A percentile compares a stretch with the other conserved stretches of the same genome.
These are phyloP conservation scores for Fraxinus greggii DNA, from an alignment of 305 asterid species.

Conservation along the genomic window DNA sequence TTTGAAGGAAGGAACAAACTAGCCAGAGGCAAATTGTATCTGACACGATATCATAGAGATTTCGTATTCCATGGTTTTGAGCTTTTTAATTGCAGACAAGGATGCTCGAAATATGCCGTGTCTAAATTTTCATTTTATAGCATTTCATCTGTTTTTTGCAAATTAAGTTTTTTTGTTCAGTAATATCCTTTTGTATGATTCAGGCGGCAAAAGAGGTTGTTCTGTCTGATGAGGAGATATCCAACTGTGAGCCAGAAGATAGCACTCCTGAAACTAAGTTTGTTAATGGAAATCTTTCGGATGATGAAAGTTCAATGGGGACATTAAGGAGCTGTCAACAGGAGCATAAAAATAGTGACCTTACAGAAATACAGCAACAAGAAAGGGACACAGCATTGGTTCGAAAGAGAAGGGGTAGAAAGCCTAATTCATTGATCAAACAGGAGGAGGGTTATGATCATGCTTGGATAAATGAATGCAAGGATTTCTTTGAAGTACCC, in stretches of 20 bases:
- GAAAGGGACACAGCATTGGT: slow-evolving; percentile 25
- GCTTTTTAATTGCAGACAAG: neutral
- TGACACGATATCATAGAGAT: neutral
- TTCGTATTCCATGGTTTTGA: neutral
- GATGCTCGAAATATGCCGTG: neutral
- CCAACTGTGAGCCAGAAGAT: slow-evolving; percentile 17
- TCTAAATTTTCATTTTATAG: neutral
- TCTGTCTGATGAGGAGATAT: slow-evolving; percentile 10
- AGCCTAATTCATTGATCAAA: slow-evolving; percentile 31
- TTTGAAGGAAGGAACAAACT: neutral
- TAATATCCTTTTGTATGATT: slow-evolving; percentile 17
- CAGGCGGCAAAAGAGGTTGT: slow-evolving; percentile 28
- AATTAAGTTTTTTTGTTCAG: neutral
- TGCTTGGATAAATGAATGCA: slow-evolving; percentile 24
- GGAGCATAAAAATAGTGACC: slow-evolving; percentile 12
- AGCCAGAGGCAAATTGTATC: neutral
- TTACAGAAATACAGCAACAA: slow-evolving; percentile 23
- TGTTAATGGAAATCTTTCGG: slow-evolving; percentile 20
- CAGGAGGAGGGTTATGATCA: slow-evolving; percentile 32
- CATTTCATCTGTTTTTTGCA: neutral
- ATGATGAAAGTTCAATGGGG: slow-evolving; percentile 28
- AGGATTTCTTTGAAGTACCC: slow-evolving; percentile 31
- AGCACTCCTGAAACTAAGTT: slow-evolving; percentile 15
- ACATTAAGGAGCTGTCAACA: slow-evolving; percentile 10
- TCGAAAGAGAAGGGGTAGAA: slow-evolving; percentile 43